Base-by-base conservation (phyloP, 2,329 filamentous ascomycete genomes). In the Chrysoporthe deuterocubensis region DNA sequence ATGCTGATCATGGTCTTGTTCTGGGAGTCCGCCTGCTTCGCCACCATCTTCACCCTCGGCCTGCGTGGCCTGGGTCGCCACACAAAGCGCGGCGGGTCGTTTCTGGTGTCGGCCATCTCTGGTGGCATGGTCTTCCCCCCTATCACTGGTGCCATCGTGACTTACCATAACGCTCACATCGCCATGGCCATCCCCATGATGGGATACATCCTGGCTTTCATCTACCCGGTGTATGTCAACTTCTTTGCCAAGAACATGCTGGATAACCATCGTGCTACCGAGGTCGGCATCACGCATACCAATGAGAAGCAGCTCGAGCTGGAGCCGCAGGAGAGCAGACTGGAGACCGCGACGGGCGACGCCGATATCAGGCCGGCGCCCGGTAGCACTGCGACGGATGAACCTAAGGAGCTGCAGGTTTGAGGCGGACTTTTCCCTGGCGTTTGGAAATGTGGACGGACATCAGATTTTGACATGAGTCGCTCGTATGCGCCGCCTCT, bases 21-120 rank as follows among this genome's bases (percentile, higher is more conserved):
- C 78, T 87, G 86, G 75, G 85, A 85, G 75, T 84, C 81, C 0
- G 84, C 86, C 71, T 84, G 83, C 75, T 89, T 89, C 76, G 84
- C 86, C 1, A 87, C 85, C 52, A 88, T 88, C 71, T 85, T 88
- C 65, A 85, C 85, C 0, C 78, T 88, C 4, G 84, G 84, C 0
- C 86, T 89, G 75, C 81, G 85, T 13, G 86, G 85, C 0, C 79
- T 89, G 1, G 86, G 85, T 21, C 81, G 82, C 37, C 83, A 87
- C 77, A 85, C 82, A 18, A 88, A 88, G 77, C 77, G 81, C 57
- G 85, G 85, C 6, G 82, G 81, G 2, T 83, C 83, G 1, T 81
- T 84, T 71, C 84, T 89, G 44, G 82, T 89, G 1, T 84, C 81
- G 1, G 84, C 83, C 59, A 85, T 88, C 4, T 81, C 80, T 2